Evolutionary conservation across 495 filamentous ascomycete genomes (phyloP).

Genomic region (Podospora anserina): DNA sequence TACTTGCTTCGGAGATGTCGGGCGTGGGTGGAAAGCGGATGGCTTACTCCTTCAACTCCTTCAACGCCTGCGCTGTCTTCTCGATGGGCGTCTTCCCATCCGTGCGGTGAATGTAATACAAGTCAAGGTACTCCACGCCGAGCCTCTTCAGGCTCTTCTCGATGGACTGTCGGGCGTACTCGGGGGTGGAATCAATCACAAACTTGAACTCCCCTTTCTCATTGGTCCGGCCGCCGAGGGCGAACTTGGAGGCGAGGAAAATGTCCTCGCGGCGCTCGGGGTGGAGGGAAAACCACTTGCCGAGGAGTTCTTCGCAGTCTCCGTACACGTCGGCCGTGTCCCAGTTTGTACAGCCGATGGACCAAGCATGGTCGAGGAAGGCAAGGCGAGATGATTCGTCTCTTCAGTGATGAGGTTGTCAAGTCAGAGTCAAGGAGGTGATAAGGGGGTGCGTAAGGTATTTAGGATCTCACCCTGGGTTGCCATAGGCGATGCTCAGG

Average conservation of each 20-base stretch:
- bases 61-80: conserved; percentile 44
- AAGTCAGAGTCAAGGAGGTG: background rate
- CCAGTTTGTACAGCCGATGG: conserved; percentile 53
- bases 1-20: background rate
- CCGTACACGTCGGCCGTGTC: conserved; percentile 80
- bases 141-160: conserved; percentile 51
- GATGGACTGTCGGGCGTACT: conserved; percentile 63
- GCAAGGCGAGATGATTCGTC: conserved; percentile 5
- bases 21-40: background rate
- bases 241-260: conserved; percentile 65
- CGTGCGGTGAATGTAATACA: conserved; percentile 73
- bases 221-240: conserved; percentile 28
- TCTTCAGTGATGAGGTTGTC: conserved; percentile 31
- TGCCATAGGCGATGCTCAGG: conserved; percentile 14
- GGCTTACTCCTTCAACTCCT: conserved; percentile 20
- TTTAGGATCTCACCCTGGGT: background rate
- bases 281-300: conserved; percentile 62
- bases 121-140: conserved; percentile 73
- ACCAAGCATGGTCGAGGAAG: conserved; percentile 20
- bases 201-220: conserved; percentile 43
- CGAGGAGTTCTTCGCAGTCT: conserved; percentile 59
- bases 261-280: conserved; percentile 63
- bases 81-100: conserved; percentile 50
- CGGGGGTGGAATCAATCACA: conserved; percentile 54
- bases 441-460: background rate